Base-by-base conservation (phyloP, 176 grass and related monocot species). In the Oryza meridionalis region DNA sequence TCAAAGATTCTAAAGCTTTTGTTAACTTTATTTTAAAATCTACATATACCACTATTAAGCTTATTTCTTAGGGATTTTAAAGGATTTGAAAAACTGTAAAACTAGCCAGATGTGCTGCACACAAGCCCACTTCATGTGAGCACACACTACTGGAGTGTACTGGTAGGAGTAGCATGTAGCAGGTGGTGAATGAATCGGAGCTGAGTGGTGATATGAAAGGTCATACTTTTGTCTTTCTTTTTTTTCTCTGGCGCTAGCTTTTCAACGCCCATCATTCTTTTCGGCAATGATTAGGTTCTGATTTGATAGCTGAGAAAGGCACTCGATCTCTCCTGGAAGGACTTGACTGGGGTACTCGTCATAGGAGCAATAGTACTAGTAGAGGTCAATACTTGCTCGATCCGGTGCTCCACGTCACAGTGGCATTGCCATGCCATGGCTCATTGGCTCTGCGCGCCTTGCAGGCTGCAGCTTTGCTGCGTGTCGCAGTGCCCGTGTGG, bases 261-360 rank as follows among this genome's bases (percentile, higher is more conserved):
- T 79, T 77, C 87, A 68, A 65, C 50, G 69, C 14, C 50, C 21
- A 50, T 79, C 65, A 84, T 94, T 91, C 87, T 64, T 88, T 91
- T 91, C 89, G 14, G 77, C 69, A 94, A 97, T 97, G 86, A 97
- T 94, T 90, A 79, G 82, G 50, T 70, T 50, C 69, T 92, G 89
- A 92, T 90, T 97, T 94, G 89, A 97, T 88, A 65, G 80, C 85
- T 82, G 76, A 86, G 89, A 84, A 50, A 86, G 51, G 82, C 40
- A 38, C 61, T 84, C 32, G 62, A 43, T 67, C 22, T 5, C 71
- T 11, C 0, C 61, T 58, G 47, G 31, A 81, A n/a, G 21, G 12
- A 14, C 29, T 31, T 31, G 29, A 31, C 32, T 21, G 35, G 45
- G 72, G 32, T 5, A 29, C 59, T 11, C 51, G 0, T 11, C 17